Conservation (phyloP, 805 yeast genomes). For the Novakomyces olei region DNA sequence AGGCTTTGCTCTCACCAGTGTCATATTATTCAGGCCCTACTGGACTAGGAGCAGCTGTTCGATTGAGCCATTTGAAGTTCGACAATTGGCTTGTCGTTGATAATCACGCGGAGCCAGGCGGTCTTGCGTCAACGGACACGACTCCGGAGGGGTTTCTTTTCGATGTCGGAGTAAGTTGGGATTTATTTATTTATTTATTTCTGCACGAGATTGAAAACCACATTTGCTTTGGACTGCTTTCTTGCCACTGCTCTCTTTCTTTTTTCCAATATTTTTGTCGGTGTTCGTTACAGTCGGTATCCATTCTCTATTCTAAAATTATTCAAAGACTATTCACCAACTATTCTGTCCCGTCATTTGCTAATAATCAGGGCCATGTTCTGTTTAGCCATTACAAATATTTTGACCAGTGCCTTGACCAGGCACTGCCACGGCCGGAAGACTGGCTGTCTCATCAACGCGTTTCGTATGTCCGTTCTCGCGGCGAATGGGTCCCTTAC, state of each 20-base stretch:
- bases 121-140: slow-evolving; percentile 7
- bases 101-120: slow-evolving; percentile 4
- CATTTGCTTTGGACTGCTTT: no score
- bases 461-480: slow-evolving; percentile 6
- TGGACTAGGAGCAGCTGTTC: slow-evolving; percentile 8
- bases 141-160: slow-evolving; percentile 7
- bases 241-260: no score
- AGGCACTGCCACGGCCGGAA: slow-evolving; percentile 5
- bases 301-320: no score
- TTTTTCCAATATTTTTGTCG: no score
- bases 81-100: slow-evolving; percentile 6
- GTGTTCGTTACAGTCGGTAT: no score
- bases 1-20: no score
- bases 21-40: slow-evolving; percentile 8
- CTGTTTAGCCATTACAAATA: slow-evolving; percentile 7
- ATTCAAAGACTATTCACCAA: no score
- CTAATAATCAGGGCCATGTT: background rate
- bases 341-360: no score
- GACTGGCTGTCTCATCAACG: slow-evolving; percentile 8
- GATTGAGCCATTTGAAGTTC: slow-evolving; percentile 4
- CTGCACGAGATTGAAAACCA: no score
- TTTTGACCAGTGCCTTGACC: slow-evolving; percentile 5
- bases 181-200: background rate
- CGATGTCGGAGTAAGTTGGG: slow-evolving; percentile 9
- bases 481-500: slow-evolving; percentile 7